Evolutionary conservation across 164 flowering plant species (phyloP), one percentile per base, ranked within the genome.

Genomic region (Liquidambar formosana): DNA sequence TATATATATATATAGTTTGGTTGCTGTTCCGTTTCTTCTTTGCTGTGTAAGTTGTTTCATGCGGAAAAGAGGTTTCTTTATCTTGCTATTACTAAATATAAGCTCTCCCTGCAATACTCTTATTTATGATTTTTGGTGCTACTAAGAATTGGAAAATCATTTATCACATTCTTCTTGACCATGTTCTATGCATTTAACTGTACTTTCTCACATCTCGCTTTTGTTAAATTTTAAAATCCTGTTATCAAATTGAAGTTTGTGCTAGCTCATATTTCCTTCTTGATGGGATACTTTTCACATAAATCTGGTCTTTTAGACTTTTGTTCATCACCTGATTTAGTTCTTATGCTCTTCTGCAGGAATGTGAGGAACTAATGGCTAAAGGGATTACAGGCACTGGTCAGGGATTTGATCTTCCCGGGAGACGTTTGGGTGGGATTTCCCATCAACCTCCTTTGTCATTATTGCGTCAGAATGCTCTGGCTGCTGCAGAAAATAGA

Each of bases 381-480:
- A 90, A 88, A 71, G 99, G 98, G 65, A 79, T 93, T 73, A 80
- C 80, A 70, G 98, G 99, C 25, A 72, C 87, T 2, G 94, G 90
- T 8, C 71, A 86, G 63, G 97, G 99, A 33, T 95, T 92, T 83
- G 99, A 92, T 89, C 79, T 81, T 73, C 90, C 87, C n/a, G 99
- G 99, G 52, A 83, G 74, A 73, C 93, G 93, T 38, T 77, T 93
- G 74, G 99, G 98, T 61, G 96, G 99, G 26, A 82, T 76, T 75
- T 76, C 91, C 16, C 83, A 69, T 23, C 91, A 90, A 65, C 93
- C 94, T 63, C 86, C 95, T 72, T 74, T 86, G 38, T 76, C 96
- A 49, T 79, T 92, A 61, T 88, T 95, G 49, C 94, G 84, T 27
- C 67, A 82, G 72, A 80, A 85, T 71, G 87, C 97, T 58, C 59